Conservation (phyloP, 331 rosid species). For the Acacia concinna region DNA sequence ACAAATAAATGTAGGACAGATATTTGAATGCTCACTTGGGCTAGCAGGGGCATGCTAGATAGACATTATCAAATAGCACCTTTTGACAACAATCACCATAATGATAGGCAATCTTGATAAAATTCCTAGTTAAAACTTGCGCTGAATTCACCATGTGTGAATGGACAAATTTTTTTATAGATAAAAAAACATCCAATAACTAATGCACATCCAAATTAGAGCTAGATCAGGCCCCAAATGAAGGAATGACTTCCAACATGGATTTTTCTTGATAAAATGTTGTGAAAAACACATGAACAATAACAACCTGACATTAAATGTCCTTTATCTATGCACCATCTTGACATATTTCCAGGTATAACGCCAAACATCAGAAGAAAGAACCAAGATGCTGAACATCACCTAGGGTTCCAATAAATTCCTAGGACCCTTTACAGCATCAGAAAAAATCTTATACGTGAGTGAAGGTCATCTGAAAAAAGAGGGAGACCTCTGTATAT, state of each 20-base stretch:
- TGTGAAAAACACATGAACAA: not conserved
- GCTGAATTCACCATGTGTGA: not conserved
- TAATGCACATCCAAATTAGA: not conserved
- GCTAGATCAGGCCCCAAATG: not conserved
- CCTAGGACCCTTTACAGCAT: not conserved
- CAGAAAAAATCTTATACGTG: not conserved
- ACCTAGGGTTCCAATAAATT: not conserved
- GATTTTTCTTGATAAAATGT: not conserved
- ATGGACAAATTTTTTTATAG: not conserved
- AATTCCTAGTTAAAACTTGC: not conserved
- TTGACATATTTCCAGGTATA: not conserved
- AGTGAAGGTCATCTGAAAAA: not conserved
- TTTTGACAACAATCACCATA: too few species aligned
- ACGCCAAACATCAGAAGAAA: constrained; percentile 1
- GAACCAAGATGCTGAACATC: not conserved
- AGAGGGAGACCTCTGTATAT: not conserved
- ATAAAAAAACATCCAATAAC: not conserved
- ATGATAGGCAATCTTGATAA: not conserved
- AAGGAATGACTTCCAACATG: not conserved
- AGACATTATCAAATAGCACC: too few species aligned
- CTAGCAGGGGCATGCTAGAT: too few species aligned
- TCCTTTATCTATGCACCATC: not conserved
- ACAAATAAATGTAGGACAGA: too few species aligned
- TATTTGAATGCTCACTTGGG: too few species aligned
- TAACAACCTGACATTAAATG: not conserved